Evolutionary conservation across 805 yeast species (phyloP).

Genomic region (Wickerhamomyces ciferrii): DNA sequence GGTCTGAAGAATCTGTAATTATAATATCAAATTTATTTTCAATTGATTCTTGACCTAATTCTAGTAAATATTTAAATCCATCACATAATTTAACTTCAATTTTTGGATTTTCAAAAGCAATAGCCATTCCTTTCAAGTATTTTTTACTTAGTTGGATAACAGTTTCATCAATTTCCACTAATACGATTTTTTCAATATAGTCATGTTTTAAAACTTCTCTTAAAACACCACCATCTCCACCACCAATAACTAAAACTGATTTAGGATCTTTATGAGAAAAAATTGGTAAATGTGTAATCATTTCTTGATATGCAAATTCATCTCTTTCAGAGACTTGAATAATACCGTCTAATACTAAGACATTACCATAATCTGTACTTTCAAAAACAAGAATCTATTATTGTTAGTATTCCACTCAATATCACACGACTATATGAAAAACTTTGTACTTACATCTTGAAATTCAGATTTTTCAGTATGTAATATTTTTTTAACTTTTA

Average conservation of each 20-base stretch:
- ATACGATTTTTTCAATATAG: slow-evolving; percentile 55
- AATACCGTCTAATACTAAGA: slow-evolving; percentile 83
- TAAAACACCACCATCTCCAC: slow-evolving; percentile 94
- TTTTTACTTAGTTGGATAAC: slow-evolving; percentile 69
- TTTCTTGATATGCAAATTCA: slow-evolving; percentile 91
- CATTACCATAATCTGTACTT: slow-evolving; percentile 77
- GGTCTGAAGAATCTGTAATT: slow-evolving; percentile 90
- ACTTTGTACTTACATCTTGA: slow-evolving; percentile 53
- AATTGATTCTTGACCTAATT: slow-evolving; percentile 24
- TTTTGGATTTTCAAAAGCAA: slow-evolving; percentile 54
- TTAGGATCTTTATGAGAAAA: slow-evolving; percentile 73
- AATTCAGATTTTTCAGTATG: slow-evolving; percentile 62
- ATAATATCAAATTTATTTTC: slow-evolving; percentile 74
- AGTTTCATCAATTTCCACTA: slow-evolving; percentile 86
- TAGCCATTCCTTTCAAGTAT: slow-evolving; percentile 75
- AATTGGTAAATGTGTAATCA: slow-evolving; percentile 80
- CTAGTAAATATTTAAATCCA: slow-evolving; percentile 74
- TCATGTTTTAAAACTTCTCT: slow-evolving; percentile 81
- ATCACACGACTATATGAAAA: background rate
- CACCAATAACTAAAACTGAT: slow-evolving; percentile 83
- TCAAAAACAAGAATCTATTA: slow-evolving; percentile 52
- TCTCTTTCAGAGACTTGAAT: slow-evolving; percentile 90
- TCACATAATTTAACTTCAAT: slow-evolving; percentile 69
- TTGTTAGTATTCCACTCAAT: slow-evolving; percentile 5
- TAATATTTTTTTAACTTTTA: slow-evolving; percentile 60